Evolutionary conservation across 2,329 filamentous ascomycete genomes (phyloP), one percentile per base, ranked within the genome.

Genomic region (Pseudonectria buxi): DNA sequence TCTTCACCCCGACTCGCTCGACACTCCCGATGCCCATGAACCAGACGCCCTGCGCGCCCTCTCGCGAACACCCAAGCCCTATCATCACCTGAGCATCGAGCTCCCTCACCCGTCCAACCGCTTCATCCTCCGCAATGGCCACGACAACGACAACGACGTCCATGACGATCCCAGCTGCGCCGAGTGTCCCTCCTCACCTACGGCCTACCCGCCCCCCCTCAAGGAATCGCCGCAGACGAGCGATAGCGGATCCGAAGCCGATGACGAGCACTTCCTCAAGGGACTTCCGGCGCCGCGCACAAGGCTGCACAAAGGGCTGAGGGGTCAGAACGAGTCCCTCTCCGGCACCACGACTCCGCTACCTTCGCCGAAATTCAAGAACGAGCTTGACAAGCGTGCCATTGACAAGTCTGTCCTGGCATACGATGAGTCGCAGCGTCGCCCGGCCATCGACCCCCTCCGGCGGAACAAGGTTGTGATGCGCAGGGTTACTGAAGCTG

Each of bases 181-280:
- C 18, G 18, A 22, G 18, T 22, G 18, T 9, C 18, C 18, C 18
- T 5, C 40, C n/a, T 54, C 56, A 22, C 47, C 49, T 7, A 47
- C 50, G 15, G 35, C 37, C n/a, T 50, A 40, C 32, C 41, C 50
- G n/a, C 46, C 51, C 29, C 61, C 67, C 43, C 58, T 64, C 39
- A 71, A 68, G 44, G 71, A 75, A 33, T 76, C 75, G 4, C 69
- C 72, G 2, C 72, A 78, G 2, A 76, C 76, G 10, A 95, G 86
- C 58, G 89, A 95, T 49, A 95, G 88, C 57, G 90, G 90, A 15
- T 94, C 89, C 13, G 90, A 96, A 57, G 90, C 90, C 26, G 90
- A 95, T 53, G 90, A 96, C 64, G 90, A 96, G 59, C 84, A 89
- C 44, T 81, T 90, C 48, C 69, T 95, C 37, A 92, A 83, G 57